Evolutionary conservation across 139 green algal genomes (phyloP).

Genomic region (Gonium pectorale): DNA sequence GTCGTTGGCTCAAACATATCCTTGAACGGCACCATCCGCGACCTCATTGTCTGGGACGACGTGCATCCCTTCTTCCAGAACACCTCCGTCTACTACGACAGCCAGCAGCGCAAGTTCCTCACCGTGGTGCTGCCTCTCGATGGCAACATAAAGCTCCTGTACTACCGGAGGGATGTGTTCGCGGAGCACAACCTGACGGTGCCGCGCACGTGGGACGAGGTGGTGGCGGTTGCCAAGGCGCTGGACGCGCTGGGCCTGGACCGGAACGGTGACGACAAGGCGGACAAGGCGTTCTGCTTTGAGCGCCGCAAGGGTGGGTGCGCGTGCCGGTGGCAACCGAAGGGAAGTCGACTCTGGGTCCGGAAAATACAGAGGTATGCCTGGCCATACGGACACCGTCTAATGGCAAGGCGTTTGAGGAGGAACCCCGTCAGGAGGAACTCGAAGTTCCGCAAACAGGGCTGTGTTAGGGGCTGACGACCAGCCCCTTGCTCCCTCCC

Average conservation of each 20-base stretch:
- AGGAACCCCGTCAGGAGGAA: too few relatives aligned
- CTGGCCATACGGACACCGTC: too few relatives aligned
- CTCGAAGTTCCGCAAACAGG: too few relatives aligned
- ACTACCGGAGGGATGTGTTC: conserved; percentile 52
- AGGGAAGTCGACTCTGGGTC: too few relatives aligned
- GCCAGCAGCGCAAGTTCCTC: conserved; percentile 10
- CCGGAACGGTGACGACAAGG: conserved; percentile 34
- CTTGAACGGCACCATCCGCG: neutral
- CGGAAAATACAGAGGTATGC: too few relatives aligned
- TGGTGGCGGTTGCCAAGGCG: conserved; percentile 18
- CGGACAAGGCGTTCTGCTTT: conserved; percentile 51
- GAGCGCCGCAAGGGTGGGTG: conserved; percentile 39
- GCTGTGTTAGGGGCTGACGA: too few relatives aligned
- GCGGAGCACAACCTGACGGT: conserved; percentile 12
- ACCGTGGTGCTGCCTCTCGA: conserved; percentile 49
- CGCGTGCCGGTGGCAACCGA: too few relatives aligned
- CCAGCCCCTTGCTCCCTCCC: neutral
- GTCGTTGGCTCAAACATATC: neutral
- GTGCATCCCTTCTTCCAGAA: conserved; percentile 50
- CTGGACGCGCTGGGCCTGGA: conserved; percentile 17
- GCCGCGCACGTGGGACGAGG: conserved; percentile 54
- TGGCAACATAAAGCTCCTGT: conserved; percentile 52
- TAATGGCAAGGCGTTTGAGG: too few relatives aligned
- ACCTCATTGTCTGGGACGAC: conserved; percentile 22
- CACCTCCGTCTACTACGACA: conserved; percentile 31